Conservation (phyloP, 495 filamentous ascomycete species). For the Xylaria acuta region DNA sequence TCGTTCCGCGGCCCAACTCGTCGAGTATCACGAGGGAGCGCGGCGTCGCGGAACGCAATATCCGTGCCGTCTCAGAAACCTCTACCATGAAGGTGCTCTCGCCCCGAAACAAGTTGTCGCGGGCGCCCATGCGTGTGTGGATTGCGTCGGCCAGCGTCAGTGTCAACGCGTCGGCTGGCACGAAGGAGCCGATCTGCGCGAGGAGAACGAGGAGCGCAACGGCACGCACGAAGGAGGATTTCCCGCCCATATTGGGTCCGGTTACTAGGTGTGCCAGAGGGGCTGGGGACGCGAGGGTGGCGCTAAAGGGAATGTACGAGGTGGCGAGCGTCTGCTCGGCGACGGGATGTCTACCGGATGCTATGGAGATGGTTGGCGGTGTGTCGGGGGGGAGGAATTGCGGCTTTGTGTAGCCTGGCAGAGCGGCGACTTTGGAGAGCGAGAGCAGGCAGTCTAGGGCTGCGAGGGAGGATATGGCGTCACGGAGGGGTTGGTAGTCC, state of each 20-base stretch:
- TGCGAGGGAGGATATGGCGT: slow-evolving; percentile 84
- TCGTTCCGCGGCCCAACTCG: slow-evolving; percentile 90
- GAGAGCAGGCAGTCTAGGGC: slow-evolving; percentile 90
- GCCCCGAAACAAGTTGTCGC: slow-evolving; percentile 94
- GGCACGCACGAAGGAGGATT: slow-evolving; percentile 91
- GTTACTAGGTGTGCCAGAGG: slow-evolving; percentile 85
- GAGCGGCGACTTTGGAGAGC: slow-evolving; percentile 78
- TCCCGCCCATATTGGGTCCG: slow-evolving; percentile 98
- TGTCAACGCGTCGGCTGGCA: slow-evolving; percentile 75
- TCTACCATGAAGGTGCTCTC: slow-evolving; percentile 99
- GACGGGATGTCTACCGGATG: slow-evolving; percentile 90
- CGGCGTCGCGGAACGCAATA: slow-evolving; percentile 84
- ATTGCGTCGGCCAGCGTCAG: slow-evolving; percentile 90
- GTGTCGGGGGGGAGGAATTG: slow-evolving; percentile 66
- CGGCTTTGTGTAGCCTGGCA: slow-evolving; percentile 91
- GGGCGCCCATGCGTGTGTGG: slow-evolving; percentile 95
- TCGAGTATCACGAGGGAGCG: slow-evolving; percentile 89
- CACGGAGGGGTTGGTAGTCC: slow-evolving; percentile 87
- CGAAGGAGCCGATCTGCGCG: slow-evolving; percentile 93
- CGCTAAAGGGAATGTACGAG: slow-evolving; percentile 91
- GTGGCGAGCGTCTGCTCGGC: slow-evolving; percentile 89
- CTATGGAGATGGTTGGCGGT: slow-evolving; percentile 71
- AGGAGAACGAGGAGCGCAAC: slow-evolving; percentile 92
- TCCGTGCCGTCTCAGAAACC: slow-evolving; percentile 86
- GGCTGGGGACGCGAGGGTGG: slow-evolving; percentile 64